Base-by-base conservation (phyloP, 768 basidiomycete genomes). In the Mycena filopes region DNA sequence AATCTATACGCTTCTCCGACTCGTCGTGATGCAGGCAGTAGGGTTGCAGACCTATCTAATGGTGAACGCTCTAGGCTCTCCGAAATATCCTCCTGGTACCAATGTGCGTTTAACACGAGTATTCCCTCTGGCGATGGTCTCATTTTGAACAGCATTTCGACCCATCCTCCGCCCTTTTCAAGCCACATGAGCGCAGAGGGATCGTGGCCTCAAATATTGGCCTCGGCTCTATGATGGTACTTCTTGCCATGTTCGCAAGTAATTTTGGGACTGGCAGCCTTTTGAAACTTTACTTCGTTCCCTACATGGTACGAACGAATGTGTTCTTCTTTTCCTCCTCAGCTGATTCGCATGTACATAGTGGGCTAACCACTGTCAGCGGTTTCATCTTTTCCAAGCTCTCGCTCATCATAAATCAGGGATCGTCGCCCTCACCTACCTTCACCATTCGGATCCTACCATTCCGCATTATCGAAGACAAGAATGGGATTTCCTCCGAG, bases 401-500 rank as follows among this genome's bases (percentile, higher is more conserved):
- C 51, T 38, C 41, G n/a, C n/a, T 29, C n/a, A 46, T 49, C 33
- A 33, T 47, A 1, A 6, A 36, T 7, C 16, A 60, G 59, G 60
- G 60, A 53, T 62, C 15, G 83, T 86, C 31, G 84, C 84, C 83
- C 82, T 87, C 70, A 86, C 86, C 6, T 87, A 82, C 73, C 70
- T 89, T 12, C 88, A 88, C 46, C 88, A 89, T 69, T 86, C 84
- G 49, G 87, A 87, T 70, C 84, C 85, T 9, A 81, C 79, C 0
- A 80, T 88, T 43, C 88, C 88, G 0, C 87, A 87, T 66, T 89
- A 88, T 71, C 84, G 87, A 41, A 78, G 76, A 73, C 75, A 76
- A 43, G 78, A 83, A 66, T 89, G 87, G 87, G 84, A 81, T n/a
- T 88, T 85, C 68, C 80, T 83, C 51, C 82, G 87, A 12, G 87